These are phyloP conservation scores for Solanum hybrid DNA, from an alignment of 305 asterid species.

Conservation along the genomic window DNA sequence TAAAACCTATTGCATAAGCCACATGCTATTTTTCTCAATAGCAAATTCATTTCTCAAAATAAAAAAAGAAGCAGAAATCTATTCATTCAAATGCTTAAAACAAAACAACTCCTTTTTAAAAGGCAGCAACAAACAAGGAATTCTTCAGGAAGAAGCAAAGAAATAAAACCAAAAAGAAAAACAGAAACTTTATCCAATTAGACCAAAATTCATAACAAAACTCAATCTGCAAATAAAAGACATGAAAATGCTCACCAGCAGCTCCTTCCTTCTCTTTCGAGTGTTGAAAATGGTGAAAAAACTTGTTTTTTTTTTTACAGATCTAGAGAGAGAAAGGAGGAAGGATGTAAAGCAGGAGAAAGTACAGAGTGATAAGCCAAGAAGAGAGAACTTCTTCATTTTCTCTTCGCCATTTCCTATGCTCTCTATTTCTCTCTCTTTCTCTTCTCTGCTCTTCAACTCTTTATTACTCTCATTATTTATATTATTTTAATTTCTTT, in stretches of 20 bases:
- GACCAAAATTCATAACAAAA: not conserved
- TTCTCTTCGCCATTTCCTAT: constrained; percentile 73
- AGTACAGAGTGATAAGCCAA: constrained; percentile 14
- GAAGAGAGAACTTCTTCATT: constrained; percentile 19
- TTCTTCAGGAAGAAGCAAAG: not conserved
- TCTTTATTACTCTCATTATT: constrained; percentile 25
- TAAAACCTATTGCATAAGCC: not conserved
- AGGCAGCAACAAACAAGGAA: not conserved
- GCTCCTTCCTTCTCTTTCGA: constrained; percentile 4
- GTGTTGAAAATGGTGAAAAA: not conserved
- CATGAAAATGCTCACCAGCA: not conserved
- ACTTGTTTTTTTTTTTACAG: constrained; percentile 19
- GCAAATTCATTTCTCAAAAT: not conserved
- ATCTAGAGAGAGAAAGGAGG: constrained; percentile 47
- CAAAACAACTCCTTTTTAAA: not conserved
- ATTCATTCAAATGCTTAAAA: not conserved
- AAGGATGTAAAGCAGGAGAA: constrained; percentile 14
- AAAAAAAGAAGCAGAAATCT: not conserved
- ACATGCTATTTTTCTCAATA: not conserved
- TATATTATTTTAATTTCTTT: not conserved
- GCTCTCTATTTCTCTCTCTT: constrained; percentile 20
- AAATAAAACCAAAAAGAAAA: not conserved
- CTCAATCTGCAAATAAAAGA: not conserved
- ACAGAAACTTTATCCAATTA: not conserved
- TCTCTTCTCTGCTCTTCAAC: constrained; percentile 6